These are phyloP conservation scores for Eutypa lata DNA, from an alignment of 2,329 filamentous ascomycete species.

Conservation along the genomic window DNA sequence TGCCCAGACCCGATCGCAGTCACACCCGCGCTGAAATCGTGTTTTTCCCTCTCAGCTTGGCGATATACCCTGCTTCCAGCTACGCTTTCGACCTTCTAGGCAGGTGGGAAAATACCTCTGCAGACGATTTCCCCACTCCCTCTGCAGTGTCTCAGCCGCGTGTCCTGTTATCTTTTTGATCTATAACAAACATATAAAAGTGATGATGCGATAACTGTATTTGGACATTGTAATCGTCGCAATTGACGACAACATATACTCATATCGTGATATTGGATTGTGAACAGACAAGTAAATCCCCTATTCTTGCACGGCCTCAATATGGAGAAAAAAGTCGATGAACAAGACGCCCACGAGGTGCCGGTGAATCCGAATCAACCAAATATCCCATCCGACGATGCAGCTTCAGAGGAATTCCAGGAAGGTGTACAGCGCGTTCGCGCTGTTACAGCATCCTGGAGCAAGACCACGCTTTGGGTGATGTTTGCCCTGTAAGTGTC, in stretches of 20 bases:
- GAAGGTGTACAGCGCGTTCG: constrained; percentile 34
- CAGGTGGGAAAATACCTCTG: not conserved
- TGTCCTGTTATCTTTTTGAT: not conserved
- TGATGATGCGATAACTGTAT: too few species aligned
- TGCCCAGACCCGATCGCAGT: not conserved
- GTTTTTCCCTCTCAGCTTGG: not conserved
- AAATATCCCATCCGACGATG: constrained; percentile 7
- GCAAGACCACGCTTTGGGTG: constrained; percentile 23
- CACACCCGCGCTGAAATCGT: not conserved
- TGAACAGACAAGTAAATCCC: too few species aligned
- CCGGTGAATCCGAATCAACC: not conserved
- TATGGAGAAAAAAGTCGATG: not conserved
- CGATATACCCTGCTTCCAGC: not conserved
- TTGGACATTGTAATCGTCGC: too few species aligned
- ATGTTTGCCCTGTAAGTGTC: constrained; percentile 37
- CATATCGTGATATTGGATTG: too few species aligned
- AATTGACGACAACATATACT: too few species aligned
- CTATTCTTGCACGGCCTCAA: not conserved
- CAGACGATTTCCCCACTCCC: not conserved
- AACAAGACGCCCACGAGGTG: not conserved
- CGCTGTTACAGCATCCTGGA: constrained; percentile 33
- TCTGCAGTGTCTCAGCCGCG: not conserved
- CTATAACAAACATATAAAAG: not conserved
- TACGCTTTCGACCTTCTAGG: not conserved
- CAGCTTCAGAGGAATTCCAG: constrained; percentile 27